Evolutionary conservation across 2,329 filamentous ascomycete species (phyloP), one percentile per base, ranked within the genome.

Genomic region (Curvularia sp.): DNA sequence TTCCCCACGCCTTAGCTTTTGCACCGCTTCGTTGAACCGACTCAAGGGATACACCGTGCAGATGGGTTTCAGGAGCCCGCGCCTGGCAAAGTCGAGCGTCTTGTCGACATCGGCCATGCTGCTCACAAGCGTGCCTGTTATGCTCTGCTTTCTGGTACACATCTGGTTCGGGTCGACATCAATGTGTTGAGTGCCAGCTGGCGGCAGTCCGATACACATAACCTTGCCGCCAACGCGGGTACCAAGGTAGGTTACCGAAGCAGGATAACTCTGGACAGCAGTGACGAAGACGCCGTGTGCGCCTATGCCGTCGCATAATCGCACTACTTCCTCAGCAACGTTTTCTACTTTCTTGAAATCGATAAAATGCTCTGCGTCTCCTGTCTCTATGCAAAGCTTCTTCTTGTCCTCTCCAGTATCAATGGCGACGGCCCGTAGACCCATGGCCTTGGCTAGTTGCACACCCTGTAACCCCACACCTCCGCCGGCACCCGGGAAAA

Each of bases 401-500:
- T 64, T 64, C 64, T 78, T 77, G 13, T 73, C 75, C 1, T 63
- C 70, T 9, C 76, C 76, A 0, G 72, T 75, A 39, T 78, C 76
- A 12, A 78, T 69, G 25, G 73, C 76, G n/a, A 78, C 64, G 0
- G 74, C 53, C 3, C 75, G 63, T 5, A 77, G 56, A 12, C 76
- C 75, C 76, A 78, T 78, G 6, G 74, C 76, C 61, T 75, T 77
- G 13, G 77, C 77, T 5, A 78, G 64, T 60, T 78, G 84, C 1
- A 87, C 80, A 8, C 84, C 84, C 64, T 86, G 84, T 57, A 86
- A 83, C 3, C 85, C 84, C 3, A 87, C 84, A 36, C 82, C 83
- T 8, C 84, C 81, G 18, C 80, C 84, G 0, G 82, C 83, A 15
- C 83, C 83, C 3, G 82, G 82, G 61, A 86, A 84, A 15, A 82